phyloP scores from a whole-genome alignment of 306 rosid species.

The Fragaria nilgerrensis region DNA sequence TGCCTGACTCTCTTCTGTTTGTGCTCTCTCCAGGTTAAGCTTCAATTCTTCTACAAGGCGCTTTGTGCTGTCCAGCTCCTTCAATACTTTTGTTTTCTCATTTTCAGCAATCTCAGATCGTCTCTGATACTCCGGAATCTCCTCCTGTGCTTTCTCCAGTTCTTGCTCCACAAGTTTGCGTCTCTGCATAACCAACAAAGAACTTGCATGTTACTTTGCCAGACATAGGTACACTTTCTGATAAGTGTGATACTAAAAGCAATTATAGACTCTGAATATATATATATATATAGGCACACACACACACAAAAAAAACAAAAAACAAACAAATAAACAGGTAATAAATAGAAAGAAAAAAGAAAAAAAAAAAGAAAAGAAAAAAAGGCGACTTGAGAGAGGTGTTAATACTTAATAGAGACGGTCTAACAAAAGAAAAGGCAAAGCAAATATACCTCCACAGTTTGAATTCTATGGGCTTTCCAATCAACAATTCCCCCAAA shows the following conservation, averaged over 20 bases:
- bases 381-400: not conserved
- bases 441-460: conserved; percentile 68
- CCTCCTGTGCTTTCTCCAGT: conserved; percentile 68
- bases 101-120: conserved; percentile 63
- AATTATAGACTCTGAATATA: not conserved
- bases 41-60: conserved; percentile 87
- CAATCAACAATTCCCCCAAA: conserved; percentile 99
- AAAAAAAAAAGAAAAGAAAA: too few species aligned
- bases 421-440: conserved; percentile 21
- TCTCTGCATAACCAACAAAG: conserved; percentile 56
- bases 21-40: conserved; percentile 91
- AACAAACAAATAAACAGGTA: not conserved
- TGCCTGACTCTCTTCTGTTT: conserved; percentile 93
- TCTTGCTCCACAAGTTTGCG: conserved; percentile 82
- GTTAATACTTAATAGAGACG: not conserved
- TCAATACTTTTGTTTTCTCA: conserved; percentile 54
- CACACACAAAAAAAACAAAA: not conserved
- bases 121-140: conserved; percentile 71
- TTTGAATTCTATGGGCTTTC: conserved; percentile 92
- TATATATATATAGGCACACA: not conserved
- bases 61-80: conserved; percentile 84
- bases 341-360: not conserved
- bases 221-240: not conserved
- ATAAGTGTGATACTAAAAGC: not conserved
- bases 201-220: conserved; percentile 6